Conservation (phyloP, 2,329 filamentous ascomycete genomes). For the Coniochaeta sp. region DNA sequence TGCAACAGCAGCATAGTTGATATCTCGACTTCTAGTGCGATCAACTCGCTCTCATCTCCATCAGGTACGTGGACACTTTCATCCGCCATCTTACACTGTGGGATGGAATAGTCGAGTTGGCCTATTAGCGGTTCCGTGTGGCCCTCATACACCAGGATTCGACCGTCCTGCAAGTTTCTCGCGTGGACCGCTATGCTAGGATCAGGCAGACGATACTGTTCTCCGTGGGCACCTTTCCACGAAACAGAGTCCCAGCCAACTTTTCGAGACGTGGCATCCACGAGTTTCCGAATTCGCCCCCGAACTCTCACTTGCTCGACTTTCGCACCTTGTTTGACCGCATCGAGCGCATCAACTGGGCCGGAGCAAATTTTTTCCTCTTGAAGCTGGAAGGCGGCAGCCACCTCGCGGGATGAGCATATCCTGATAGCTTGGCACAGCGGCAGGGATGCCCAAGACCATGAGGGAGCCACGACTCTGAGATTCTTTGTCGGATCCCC, state of each 20-base stretch:
- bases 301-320: background rate
- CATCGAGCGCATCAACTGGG: background rate
- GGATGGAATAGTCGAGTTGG: constrained; percentile 14
- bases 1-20: constrained; percentile 15
- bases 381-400: constrained; percentile 11
- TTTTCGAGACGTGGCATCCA: background rate
- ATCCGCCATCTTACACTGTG: background rate
- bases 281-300: background rate
- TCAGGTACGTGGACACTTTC: constrained; percentile 7
- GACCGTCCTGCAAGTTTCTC: constrained; percentile 11
- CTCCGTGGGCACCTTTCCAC: constrained; percentile 5
- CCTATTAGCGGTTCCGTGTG: constrained; percentile 15
- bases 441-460: constrained; percentile 18
- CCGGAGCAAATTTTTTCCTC: background rate
- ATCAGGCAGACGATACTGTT: constrained; percentile 11
- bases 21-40: constrained; percentile 16
- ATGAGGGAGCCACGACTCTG: constrained; percentile 14
- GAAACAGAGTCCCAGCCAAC: constrained; percentile 12
- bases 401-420: constrained; percentile 5
- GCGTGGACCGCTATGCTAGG: constrained; percentile 10
- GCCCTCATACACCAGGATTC: constrained; percentile 14
- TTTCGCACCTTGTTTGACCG: background rate
- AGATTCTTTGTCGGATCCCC: constrained; percentile 8
- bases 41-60: constrained; percentile 12
- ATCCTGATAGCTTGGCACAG: constrained; percentile 10